These are phyloP conservation scores for Talaromyces funiculosus DNA, from an alignment of 2,329 filamentous ascomycete species.

Conservation along the genomic window DNA sequence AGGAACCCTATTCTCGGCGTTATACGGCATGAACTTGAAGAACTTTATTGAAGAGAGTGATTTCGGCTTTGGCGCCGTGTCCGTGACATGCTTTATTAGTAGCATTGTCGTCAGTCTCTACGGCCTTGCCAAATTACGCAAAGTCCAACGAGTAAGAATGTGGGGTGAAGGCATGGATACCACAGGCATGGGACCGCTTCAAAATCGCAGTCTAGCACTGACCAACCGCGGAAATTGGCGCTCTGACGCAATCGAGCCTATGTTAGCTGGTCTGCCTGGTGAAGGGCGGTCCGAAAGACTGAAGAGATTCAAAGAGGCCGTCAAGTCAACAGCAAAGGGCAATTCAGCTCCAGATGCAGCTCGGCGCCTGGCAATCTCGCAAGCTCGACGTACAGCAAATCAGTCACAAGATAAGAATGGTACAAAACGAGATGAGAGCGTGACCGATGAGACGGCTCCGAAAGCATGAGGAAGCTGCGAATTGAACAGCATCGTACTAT, in stretches of 20 bases:
- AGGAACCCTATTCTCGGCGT: constrained; percentile 90
- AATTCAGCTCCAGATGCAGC: constrained; percentile 15
- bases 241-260: constrained; percentile 39
- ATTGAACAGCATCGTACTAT: background rate
- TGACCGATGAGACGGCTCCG: background rate
- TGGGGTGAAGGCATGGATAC: constrained; percentile 54
- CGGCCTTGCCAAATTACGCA: constrained; percentile 74
- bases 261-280: constrained; percentile 35
- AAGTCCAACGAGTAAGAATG: constrained; percentile 86
- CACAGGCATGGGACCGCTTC: constrained; percentile 24
- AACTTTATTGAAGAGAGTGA: constrained; percentile 96
- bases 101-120: constrained; percentile 75
- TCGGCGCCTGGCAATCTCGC: constrained; percentile 6
- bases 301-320: constrained; percentile 31
- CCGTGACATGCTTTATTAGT: constrained; percentile 62
- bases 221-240: constrained; percentile 37
- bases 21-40: constrained; percentile 99
- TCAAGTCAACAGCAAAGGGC: constrained; percentile 18
- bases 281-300: constrained; percentile 34
- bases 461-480: background rate
- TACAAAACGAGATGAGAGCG: background rate
- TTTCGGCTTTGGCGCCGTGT: constrained; percentile 76
- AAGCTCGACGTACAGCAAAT: background rate
- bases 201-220: constrained; percentile 21
- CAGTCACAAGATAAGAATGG: background rate